Conservation (phyloP, 163 green algal genomes). For the Scenedesmus sp. region DNA sequence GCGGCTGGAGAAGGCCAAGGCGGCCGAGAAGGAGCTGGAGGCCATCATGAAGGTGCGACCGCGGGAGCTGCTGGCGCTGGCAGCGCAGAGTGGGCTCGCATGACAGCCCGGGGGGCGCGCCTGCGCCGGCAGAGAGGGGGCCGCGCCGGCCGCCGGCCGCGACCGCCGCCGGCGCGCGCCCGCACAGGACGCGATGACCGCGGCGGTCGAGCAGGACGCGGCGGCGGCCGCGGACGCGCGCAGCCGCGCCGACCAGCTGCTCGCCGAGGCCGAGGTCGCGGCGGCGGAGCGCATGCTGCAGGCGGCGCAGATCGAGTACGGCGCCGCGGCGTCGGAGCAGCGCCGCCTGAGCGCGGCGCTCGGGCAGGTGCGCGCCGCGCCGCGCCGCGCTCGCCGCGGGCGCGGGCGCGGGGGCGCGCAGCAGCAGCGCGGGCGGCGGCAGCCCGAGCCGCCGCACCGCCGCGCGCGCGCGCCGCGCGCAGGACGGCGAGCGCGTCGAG, state of each 20-base stretch:
- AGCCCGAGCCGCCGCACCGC: no score
- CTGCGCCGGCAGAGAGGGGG: no score
- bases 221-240: slow-evolving; percentile 8
- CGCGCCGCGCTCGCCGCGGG: background rate
- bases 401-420: background rate
- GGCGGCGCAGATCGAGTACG: slow-evolving; percentile 63
- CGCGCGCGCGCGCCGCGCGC: background rate
- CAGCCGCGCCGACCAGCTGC: slow-evolving; percentile 29
- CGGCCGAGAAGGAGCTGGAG: slow-evolving; percentile 50
- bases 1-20: slow-evolving; percentile 56
- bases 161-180: background rate
- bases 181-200: slow-evolving; percentile 32
- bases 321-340: slow-evolving; percentile 36
- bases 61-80: no score
- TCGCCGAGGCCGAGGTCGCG: slow-evolving; percentile 69
- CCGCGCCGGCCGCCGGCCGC: background rate
- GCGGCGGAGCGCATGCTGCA: slow-evolving; percentile 60
- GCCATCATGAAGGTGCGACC: slow-evolving; percentile 17
- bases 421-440: no score
- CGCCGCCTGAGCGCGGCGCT: slow-evolving; percentile 15
- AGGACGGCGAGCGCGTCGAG: slow-evolving; percentile 74
- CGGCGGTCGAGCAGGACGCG: slow-evolving; percentile 42
- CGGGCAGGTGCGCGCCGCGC: slow-evolving; percentile 26
- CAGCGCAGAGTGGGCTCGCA: no score
- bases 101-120: no score